A percentile compares a stretch with the other conserved stretches of the same genome.
phyloP scores from a whole-genome alignment of 2,329 filamentous ascomycete species.

The Curvularia spicifera region DNA sequence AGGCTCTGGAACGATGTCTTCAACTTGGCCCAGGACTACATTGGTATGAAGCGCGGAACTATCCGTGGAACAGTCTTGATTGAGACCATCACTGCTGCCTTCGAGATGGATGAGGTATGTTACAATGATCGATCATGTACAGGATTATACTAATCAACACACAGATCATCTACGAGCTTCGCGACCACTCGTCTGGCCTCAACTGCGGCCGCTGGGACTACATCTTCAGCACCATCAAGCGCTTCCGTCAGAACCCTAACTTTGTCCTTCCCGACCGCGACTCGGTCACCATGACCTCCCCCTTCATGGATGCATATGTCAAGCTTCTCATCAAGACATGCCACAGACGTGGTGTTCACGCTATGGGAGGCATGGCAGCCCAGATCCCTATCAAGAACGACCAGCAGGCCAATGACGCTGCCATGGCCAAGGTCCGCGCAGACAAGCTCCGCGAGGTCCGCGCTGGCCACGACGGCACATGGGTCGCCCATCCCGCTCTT shows the following conservation, averaged over 20 bases:
- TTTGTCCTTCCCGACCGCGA: conserved; percentile 93
- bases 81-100: conserved; percentile 95
- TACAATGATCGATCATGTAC: background rate
- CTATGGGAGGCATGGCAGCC: conserved; percentile 98
- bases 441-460: conserved; percentile 97
- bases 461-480: conserved; percentile 94
- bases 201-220: conserved; percentile 99
- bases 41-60: conserved; percentile 86
- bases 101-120: conserved; percentile 91
- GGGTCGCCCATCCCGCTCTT: conserved; percentile 95
- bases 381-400: conserved; percentile 99
- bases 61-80: conserved; percentile 96
- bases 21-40: conserved; percentile 92
- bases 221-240: conserved; percentile 99
- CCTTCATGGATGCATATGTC: conserved; percentile 98
- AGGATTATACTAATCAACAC: conserved; percentile 19
- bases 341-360: conserved; percentile 95
- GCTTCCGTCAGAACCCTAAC: conserved; percentile 92
- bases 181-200: conserved; percentile 92
- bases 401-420: conserved; percentile 85
- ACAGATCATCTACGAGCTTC: conserved; percentile 95
- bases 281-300: conserved; percentile 94
- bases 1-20: conserved; percentile 98
- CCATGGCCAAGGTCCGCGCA: conserved; percentile 89
- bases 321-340: conserved; percentile 98